phyloP scores from a whole-genome alignment of 306 rosid genomes.

The Cucurbita maxima region DNA sequence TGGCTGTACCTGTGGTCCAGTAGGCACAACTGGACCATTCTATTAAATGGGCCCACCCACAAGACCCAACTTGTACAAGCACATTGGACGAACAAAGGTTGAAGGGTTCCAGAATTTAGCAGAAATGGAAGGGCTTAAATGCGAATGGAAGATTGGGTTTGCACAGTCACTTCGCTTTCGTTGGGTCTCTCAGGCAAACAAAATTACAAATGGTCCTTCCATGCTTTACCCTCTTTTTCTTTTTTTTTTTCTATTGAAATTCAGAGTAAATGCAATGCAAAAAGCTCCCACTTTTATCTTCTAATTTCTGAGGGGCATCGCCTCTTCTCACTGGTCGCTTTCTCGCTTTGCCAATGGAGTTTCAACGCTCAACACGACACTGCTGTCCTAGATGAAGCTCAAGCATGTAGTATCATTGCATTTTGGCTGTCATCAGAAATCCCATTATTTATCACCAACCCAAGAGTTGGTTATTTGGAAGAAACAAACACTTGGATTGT shows the following conservation, averaged over 20 bases:
- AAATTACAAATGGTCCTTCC: neutral
- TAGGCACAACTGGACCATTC: neutral
- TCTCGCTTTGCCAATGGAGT: neutral
- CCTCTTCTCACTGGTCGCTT: neutral
- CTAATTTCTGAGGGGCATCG: neutral
- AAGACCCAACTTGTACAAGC: neutral
- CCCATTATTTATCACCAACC: neutral
- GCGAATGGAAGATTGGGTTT: neutral
- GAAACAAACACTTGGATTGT: no score
- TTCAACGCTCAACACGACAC: no score
- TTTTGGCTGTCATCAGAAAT: no score
- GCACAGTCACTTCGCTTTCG: neutral
- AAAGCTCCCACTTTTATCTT: neutral
- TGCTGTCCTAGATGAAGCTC: no score
- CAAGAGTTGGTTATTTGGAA: no score
- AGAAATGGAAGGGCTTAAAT: neutral
- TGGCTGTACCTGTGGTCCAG: neutral
- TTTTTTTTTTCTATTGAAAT: no score
- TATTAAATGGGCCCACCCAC: neutral
- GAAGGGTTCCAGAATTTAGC: neutral
- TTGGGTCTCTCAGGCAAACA: neutral
- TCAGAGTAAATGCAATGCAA: neutral
- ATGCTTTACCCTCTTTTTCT: neutral
- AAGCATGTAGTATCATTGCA: no score
- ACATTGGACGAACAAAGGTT: neutral